A percentile compares a stretch with the other conserved stretches of the same genome.
phyloP scores from a whole-genome alignment of 2,329 filamentous ascomycete species.

The Sporothrix schenckii region DNA sequence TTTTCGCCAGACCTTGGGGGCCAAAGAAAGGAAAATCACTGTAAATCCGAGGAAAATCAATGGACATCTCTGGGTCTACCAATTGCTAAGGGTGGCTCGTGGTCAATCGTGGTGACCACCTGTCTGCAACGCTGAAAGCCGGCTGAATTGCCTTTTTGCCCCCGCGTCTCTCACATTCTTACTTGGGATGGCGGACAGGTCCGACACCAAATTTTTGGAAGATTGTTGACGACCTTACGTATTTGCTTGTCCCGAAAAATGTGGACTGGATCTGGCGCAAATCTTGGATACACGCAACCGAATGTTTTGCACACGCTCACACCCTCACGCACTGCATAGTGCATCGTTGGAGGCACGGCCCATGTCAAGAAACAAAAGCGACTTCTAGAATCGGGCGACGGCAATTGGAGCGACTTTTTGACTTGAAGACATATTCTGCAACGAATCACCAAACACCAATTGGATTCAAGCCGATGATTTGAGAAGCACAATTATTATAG shows the following conservation, averaged over 20 bases:
- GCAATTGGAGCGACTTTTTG: too few species aligned
- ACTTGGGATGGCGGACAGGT: not conserved
- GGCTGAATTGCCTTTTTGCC: not conserved
- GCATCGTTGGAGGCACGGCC: not conserved
- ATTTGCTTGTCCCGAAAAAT: not conserved
- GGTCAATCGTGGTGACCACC: not conserved
- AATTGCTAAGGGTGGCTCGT: too few species aligned
- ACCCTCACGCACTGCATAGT: not conserved
- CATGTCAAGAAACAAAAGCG: not conserved
- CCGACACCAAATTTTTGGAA: not conserved
- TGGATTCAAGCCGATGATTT: too few species aligned
- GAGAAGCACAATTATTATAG: not conserved
- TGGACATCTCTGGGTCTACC: not conserved
- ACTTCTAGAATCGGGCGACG: not conserved
- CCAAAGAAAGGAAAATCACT: not conserved
- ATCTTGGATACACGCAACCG: not conserved
- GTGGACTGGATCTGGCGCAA: not conserved
- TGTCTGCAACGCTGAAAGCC: too few species aligned
- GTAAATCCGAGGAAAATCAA: not conserved
- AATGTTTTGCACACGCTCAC: not conserved
- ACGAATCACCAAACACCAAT: not conserved
- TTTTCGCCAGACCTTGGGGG: not conserved
- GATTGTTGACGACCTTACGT: not conserved
- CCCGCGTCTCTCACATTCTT: not conserved
- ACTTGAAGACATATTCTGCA: not conserved